Base-by-base conservation (phyloP, 2,329 filamentous ascomycete species). In the Colletotrichum sp. region DNA sequence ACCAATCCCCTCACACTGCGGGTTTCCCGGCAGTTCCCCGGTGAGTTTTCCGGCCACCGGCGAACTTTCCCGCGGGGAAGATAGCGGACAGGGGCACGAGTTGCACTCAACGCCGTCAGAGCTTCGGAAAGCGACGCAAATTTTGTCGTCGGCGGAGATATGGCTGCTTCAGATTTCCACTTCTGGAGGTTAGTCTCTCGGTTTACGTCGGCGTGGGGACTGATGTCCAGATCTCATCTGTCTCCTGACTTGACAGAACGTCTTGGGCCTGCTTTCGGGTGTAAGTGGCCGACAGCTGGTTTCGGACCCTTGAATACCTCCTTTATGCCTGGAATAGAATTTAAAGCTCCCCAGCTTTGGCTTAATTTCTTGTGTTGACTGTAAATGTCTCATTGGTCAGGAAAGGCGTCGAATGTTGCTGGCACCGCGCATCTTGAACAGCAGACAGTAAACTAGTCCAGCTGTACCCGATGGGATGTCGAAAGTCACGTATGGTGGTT, bases 21-120 rank as follows among this genome's bases (percentile, higher is more conserved):
- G n/a, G n/a, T 52, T 52, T 52, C 43, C n/a, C 32, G 16, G n/a
- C 18, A 43, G 5, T 43, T 43, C 0, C 18, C 39, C 34, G 36
- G 7, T 8, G 3, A 67, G 65, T 59, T 67, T 57, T 28, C 65
- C 65, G 43, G 65, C 13, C 0, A n/a, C 30, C 65, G 65, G 65
- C 65, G 65, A 67, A 67, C 48, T 59, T 67, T 67, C 0, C 65
- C 65, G 52, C 65, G 65, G 65, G 65, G 8, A 67, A 67, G 65
- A 67, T 67, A 67, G 30, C 55, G 65, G 6, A 26, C 55, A 59
- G 24, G 55, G 15, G 26, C 55, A 59, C 9, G 5, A 7, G n/a
- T 21, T 52, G n/a, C 43, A 52, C n/a, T 52, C 43, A 21, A 0
- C 43, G 43, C 43, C 43, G 43, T 13, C 43, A 52, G 43, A 52